Evolutionary conservation across 2,329 filamentous ascomycete species (phyloP).

Genomic region (Phialocephala sp.): DNA sequence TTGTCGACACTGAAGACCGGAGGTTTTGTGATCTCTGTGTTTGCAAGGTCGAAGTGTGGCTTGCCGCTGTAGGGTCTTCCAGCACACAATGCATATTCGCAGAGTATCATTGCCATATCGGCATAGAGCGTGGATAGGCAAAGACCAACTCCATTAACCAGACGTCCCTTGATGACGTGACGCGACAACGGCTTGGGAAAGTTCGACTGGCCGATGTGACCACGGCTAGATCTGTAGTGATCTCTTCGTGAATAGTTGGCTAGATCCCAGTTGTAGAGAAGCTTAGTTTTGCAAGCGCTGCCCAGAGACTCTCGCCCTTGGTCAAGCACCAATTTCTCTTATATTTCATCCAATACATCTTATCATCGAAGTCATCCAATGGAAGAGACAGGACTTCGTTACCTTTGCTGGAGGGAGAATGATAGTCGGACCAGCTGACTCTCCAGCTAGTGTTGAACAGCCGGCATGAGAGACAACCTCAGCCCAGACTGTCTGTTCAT

Average conservation of each 20-base stretch:
- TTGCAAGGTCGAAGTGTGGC: slow-evolving; percentile 69
- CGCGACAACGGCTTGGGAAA: slow-evolving; percentile 59
- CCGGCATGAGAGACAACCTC: slow-evolving; percentile 77
- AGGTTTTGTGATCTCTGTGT: slow-evolving; percentile 75
- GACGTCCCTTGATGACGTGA: slow-evolving; percentile 61
- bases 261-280: slow-evolving; percentile 50
- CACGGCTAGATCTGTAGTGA: slow-evolving; percentile 55
- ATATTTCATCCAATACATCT: slow-evolving; percentile 70
- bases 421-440: slow-evolving; percentile 74
- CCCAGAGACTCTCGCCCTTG: slow-evolving; percentile 59
- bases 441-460: slow-evolving; percentile 66
- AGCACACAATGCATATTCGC: slow-evolving; percentile 70
- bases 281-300: slow-evolving; percentile 50
- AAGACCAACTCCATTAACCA: slow-evolving; percentile 62
- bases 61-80: slow-evolving; percentile 61
- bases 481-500: slow-evolving; percentile 69
- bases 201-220: slow-evolving; percentile 60
- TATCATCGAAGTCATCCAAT: slow-evolving; percentile 70
- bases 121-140: slow-evolving; percentile 64
- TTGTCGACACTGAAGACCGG: slow-evolving; percentile 42
- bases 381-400: slow-evolving; percentile 67
- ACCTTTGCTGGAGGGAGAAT: slow-evolving; percentile 62
- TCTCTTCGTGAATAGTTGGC: slow-evolving; percentile 54
- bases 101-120: slow-evolving; percentile 67
- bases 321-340: slow-evolving; percentile 57